Evolutionary conservation across 2,329 filamentous ascomycete species (phyloP).

Genomic region (Claviceps maximensis): DNA sequence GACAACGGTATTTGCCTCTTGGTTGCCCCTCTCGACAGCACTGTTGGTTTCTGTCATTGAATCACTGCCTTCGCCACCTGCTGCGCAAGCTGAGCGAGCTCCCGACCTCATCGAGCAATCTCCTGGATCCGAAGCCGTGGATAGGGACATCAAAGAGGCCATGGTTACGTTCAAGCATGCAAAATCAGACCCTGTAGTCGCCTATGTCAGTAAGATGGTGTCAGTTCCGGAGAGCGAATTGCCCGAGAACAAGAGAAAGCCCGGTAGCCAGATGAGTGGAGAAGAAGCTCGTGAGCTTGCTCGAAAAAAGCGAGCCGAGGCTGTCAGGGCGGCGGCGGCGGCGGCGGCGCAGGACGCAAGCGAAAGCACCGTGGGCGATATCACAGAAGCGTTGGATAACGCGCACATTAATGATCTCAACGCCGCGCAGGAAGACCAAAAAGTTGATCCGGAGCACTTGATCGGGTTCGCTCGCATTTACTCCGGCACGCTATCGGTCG

Average conservation of each 20-base stretch:
- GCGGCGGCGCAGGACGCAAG: conserved; percentile 48
- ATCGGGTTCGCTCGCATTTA: conserved; percentile 92
- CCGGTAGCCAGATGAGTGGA: conserved; percentile 58
- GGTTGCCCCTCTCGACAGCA: conserved; percentile 87
- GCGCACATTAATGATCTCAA: conserved; percentile 43
- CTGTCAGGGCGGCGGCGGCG: conserved; percentile 59
- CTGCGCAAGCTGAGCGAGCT: conserved; percentile 67
- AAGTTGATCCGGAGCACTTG: conserved; percentile 68
- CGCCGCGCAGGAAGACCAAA: conserved; percentile 35
- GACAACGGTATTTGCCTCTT: conserved; percentile 73
- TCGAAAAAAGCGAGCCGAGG: conserved; percentile 77
- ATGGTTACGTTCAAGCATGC: conserved; percentile 68
- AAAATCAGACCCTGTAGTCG: conserved; percentile 65
- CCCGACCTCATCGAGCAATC: conserved; percentile 68
- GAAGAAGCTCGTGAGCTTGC: conserved; percentile 86
- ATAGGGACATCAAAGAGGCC: conserved; percentile 57
- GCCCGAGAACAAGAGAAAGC: conserved; percentile 63
- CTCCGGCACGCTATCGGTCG: conserved; percentile 78
- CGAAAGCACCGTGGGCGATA: conserved; percentile 36
- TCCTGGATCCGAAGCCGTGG: conserved; percentile 61
- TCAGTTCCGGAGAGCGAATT: conserved; percentile 87
- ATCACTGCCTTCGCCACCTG: conserved; percentile 71
- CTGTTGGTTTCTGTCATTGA: conserved; percentile 89
- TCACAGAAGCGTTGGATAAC: conserved; percentile 48
- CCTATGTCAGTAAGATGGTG: conserved; percentile 97